phyloP scores from a whole-genome alignment of 768 basidiomycete genomes.

The Mycena rebaudengoi region DNA sequence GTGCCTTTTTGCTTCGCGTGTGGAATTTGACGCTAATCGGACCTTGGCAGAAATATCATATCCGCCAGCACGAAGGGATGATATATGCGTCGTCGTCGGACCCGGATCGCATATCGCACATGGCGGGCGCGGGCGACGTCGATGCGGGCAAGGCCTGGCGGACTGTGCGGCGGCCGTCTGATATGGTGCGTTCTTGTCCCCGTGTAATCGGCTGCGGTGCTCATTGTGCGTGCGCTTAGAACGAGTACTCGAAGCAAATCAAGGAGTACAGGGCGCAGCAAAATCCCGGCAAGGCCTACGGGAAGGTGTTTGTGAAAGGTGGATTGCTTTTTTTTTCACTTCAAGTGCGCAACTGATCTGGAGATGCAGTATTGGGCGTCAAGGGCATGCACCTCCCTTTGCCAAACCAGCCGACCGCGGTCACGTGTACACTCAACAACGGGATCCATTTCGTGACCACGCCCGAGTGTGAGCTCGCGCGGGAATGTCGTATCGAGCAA shows the following conservation, averaged over 20 bases:
- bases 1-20: conserved; percentile 29
- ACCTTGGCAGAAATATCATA: conserved; percentile 72
- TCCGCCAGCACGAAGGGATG: conserved; percentile 78
- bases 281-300: conserved; percentile 81
- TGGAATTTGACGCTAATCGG: conserved; percentile 2
- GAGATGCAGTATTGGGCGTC: conserved; percentile 72
- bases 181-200: conserved; percentile 73
- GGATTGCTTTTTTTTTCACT: conserved; percentile 25
- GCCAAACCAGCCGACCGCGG: conserved; percentile 74
- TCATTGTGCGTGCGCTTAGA: conserved; percentile 55
- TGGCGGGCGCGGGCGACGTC: conserved; percentile 81
- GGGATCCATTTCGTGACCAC: conserved; percentile 96
- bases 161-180: conserved; percentile 86
- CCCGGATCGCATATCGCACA: conserved; percentile 74
- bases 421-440: conserved; percentile 93
- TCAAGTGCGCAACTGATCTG: conserved; percentile 12
- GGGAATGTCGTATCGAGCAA: conserved; percentile 76
- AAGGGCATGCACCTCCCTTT: conserved; percentile 80
- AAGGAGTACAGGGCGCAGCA: conserved; percentile 81
- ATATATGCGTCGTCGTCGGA: conserved; percentile 87
- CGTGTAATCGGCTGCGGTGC: conserved; percentile 14
- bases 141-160: conserved; percentile 88
- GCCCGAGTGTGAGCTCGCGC: conserved; percentile 70
- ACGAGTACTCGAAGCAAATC: conserved; percentile 94
- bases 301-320: conserved; percentile 97